A percentile compares a stretch with the other conserved stretches of the same genome.
These are phyloP conservation scores for Dactylonectria macrodidyma DNA, from an alignment of 2,329 filamentous ascomycete species.

Conservation along the genomic window DNA sequence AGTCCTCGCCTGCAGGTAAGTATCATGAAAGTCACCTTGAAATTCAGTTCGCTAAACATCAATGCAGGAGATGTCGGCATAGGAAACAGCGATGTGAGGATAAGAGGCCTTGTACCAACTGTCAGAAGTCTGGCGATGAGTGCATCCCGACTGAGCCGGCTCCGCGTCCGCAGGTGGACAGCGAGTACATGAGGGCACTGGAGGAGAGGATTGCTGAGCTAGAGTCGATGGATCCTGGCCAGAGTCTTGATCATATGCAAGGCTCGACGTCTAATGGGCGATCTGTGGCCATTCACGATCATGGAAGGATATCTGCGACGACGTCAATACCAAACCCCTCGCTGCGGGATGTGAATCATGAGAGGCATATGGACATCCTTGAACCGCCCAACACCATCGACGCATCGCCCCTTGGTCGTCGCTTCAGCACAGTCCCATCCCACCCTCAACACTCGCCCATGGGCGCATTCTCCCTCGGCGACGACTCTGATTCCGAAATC, in stretches of 20 bases:
- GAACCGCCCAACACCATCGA: neutral
- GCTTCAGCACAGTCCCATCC: neutral
- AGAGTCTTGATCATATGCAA: conserved; percentile 42
- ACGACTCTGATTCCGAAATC: conserved; percentile 17
- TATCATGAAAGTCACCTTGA: neutral
- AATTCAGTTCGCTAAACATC: neutral
- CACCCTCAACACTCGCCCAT: conserved; percentile 7
- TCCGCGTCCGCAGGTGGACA: conserved; percentile 33
- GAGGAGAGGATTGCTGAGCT: conserved; percentile 40
- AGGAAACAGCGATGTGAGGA: conserved; percentile 47
- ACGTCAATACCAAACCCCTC: neutral
- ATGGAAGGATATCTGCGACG: neutral
- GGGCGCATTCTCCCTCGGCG: conserved; percentile 1
- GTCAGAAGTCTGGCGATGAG: conserved; percentile 42
- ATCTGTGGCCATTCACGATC: neutral
- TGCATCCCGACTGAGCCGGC: conserved; percentile 39
- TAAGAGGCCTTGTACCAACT: conserved; percentile 43
- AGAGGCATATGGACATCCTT: neutral
- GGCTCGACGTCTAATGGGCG: neutral
- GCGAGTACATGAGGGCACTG: conserved; percentile 36
- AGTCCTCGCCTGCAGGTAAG: conserved; percentile 37
- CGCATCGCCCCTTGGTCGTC: neutral
- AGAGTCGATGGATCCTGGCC: conserved; percentile 29
- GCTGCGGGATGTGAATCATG: neutral
- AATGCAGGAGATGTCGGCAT: conserved; percentile 37